Evolutionary conservation across 1,284 basidiomycete genomes (phyloP), one percentile per base, ranked within the genome.

Genomic region (Ceratobasidium papillatum): DNA sequence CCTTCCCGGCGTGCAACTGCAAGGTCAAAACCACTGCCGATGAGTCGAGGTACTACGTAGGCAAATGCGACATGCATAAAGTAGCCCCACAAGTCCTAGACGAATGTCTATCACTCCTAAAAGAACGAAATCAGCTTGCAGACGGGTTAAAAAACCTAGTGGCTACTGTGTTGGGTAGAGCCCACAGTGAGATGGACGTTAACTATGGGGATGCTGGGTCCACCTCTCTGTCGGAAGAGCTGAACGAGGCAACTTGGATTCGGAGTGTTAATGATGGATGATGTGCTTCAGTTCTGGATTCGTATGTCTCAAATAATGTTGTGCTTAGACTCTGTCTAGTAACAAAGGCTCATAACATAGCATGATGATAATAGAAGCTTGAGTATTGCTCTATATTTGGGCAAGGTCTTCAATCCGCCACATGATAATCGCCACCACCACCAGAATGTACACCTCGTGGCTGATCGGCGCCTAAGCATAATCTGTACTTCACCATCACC

Each of bases 1-100:
- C 30, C 8, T 30, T 58, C n/a, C 66, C 52, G 36, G 38, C n/a
- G 3, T 69, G 66, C 25, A 36, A 69, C 38, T 69, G 52, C 38
- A 27, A 36, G 30, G 45, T 52, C 27, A 14, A 52, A 49, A 8
- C 14, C 19, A 36, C 25, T 8, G n/a, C n/a, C n/a, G 34, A 65
- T 1, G 47, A 22, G 32, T n/a, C 14, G 19, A 54, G n/a, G 32
- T 27, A 19, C 11, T 43, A n/a, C 22, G 52, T 69, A 19, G 38
- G 41, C 43, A 54, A 52, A 17, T 69, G 66, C 36, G 25, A 45
- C 19, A 22, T 58, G n/a, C 66, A 69, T 51, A 43, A 45, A 4
- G n/a, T 58, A 8, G 66, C 54, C 1, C 66, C 65, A 0, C 51
- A 56, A 3, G 22, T 69, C 32, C 7, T 58, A 11, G 14, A 22